Evolutionary conservation across 352 stramenopile species (phyloP), one percentile per base, ranked within the genome.

Genomic region (Globisporangium acanthophoron): DNA sequence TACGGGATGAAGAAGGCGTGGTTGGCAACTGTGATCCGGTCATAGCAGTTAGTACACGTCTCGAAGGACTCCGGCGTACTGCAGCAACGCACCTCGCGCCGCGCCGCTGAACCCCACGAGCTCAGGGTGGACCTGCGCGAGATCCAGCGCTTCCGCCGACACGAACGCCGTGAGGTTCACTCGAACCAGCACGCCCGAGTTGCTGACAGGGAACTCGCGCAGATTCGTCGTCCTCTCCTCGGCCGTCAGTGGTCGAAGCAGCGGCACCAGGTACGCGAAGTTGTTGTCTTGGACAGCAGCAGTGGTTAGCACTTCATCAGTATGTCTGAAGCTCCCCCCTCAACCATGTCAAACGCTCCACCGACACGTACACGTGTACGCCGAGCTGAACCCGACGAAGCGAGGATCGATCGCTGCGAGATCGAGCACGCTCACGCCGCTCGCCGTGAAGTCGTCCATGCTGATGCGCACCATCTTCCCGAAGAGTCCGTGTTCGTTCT

Each of bases 1-100:
- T 74, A 88, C 11, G 83, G 83, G 18, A 93, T 60, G n/a, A 93
- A 84, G 62, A 88, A 93, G 3, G 71, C 78, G 47, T 75, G 86
- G 62, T 90, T 66, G 6, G 71, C 77, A 6, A 93, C 80, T 89
- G 37, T 6, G 37, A 43, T 5, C 37, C 11, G 3, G 37, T 16
- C 37, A 43, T 5, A 43, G 37, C 5, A 12, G 12, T 43, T 5
- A 43, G 37, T 41, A 15, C 11, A 15, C 8, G 35, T 41, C 37
- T 39, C 33, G 24, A 27, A 27, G 24, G 24, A 27, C 11, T 50
- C 16, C 37, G 27, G 9, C 18, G 3, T n/a, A 11, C 35, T 24
- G 21, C 20, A 12, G 3, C 5, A 53, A 24, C 41, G 33, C 70
- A 87, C 77, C 73, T 65, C 57, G 69, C 12, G 86, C 71, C 21